Conservation (phyloP, 2,329 filamentous ascomycete species). For the Penicillium corylophilum region DNA sequence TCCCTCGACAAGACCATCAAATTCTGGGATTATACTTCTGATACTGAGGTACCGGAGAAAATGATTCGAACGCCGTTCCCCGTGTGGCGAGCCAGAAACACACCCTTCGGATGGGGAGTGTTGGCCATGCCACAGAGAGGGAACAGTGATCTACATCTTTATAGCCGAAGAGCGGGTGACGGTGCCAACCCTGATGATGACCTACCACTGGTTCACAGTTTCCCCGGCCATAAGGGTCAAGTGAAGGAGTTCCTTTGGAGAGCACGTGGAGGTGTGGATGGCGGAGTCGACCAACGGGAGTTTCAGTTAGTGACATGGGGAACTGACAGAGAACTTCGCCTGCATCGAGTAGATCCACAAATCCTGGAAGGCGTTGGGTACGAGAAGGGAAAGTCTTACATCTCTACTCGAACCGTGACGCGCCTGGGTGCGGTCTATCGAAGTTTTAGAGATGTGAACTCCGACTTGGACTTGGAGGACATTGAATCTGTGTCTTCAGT, state of each 20-base stretch:
- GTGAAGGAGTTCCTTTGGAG: slow-evolving; percentile 94
- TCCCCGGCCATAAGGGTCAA: slow-evolving; percentile 58
- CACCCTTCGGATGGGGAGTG: slow-evolving; percentile 82
- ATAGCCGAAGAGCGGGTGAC: slow-evolving; percentile 61
- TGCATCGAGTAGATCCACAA: slow-evolving; percentile 69
- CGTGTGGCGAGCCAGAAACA: slow-evolving; percentile 87
- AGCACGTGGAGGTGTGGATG: slow-evolving; percentile 66
- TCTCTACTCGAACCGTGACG: slow-evolving; percentile 68
- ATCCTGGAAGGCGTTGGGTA: slow-evolving; percentile 70
- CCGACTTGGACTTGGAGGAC: slow-evolving; percentile 57
- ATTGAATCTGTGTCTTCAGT: slow-evolving; percentile 32
- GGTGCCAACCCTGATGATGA: slow-evolving; percentile 36
- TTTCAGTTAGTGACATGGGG: slow-evolving; percentile 95
- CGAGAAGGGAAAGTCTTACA: slow-evolving; percentile 64
- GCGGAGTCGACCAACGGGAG: slow-evolving; percentile 76
- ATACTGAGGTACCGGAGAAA: slow-evolving; percentile 66
- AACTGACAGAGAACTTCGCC: slow-evolving; percentile 75
- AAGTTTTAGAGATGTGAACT: slow-evolving; percentile 74
- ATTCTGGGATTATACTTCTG: slow-evolving; percentile 77
- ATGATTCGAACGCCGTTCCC: slow-evolving; percentile 81
- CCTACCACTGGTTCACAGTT: slow-evolving; percentile 50
- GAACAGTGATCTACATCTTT: slow-evolving; percentile 80
- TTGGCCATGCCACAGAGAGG: slow-evolving; percentile 90
- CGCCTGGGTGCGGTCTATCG: slow-evolving; percentile 82
- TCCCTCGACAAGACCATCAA: slow-evolving; percentile 91